Evolutionary conservation across 2,329 filamentous ascomycete species (phyloP), one percentile per base, ranked within the genome.

Genomic region (Alternaria triticina): DNA sequence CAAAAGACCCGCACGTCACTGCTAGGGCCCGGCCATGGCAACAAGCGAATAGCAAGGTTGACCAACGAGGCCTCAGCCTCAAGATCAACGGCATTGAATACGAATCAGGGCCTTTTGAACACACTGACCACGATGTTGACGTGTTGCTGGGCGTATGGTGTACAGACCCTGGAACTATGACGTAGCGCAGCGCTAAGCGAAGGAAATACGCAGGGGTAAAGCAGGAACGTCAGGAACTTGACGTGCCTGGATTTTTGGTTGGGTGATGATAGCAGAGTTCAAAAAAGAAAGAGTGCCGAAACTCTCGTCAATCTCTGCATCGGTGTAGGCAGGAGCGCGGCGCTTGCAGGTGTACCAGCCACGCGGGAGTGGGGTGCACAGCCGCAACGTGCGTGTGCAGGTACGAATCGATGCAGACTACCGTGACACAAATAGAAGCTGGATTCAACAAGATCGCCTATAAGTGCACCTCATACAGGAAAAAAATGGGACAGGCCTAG

Each of bases 121-220:
- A 69, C 67, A 68, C 61, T 57, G 67, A 64, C 66, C 61, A 62
- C 56, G 17, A 49, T 47, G 65, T 73, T 66, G 68, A 73, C 70
- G 70, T 73, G 70, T 61, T 65, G 59, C 46, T 47, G 60, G 52
- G 54, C 58, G 15, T 30, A 51, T 57, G 67, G 64, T 67, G 63
- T 56, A 50, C 33, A 13, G 54, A 60, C 52, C 64, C 68, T 63
- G 56, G 57, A 15, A 36, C 9, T 27, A 67, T 70, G 68, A 70
- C 68, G 68, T 56, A 68, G n/a, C n/a, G 20, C 13, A 25, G 7
- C 49, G 61, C 49, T 62, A 68, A 65, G 65, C 65, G 62, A 67
- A 27, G 27, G 44, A 23, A 11, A n/a, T 22, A 27, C 13, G 65
- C 69, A 71, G 69, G 68, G 65, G 61, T 49, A 33, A 66, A 64